Percentiles rank a stretch among this genome's conserved stretches.
These are phyloP conservation scores for Mortierella sp. DNA, from an alignment of 371 early-diverging fungal species.

Conservation along the genomic window DNA sequence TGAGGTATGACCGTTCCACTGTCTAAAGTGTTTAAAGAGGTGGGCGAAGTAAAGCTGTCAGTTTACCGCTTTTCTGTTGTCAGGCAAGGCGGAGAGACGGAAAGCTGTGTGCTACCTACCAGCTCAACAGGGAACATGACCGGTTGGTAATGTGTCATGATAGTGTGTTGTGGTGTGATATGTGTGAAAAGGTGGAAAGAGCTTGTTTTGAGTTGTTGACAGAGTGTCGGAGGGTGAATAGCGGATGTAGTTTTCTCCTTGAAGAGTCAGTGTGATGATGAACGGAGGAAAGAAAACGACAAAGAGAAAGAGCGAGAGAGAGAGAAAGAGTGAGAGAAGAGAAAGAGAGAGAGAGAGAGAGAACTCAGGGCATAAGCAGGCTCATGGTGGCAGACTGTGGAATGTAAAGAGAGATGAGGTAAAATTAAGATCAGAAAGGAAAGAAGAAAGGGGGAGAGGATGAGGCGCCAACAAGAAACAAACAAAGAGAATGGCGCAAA, in stretches of 20 bases:
- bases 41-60: not conserved
- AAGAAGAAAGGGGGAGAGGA: not conserved
- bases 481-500: not conserved
- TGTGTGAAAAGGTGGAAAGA: too few relatives aligned
- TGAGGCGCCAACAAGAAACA: not conserved
- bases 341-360: not conserved
- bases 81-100: not conserved
- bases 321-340: not conserved
- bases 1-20: constrained; percentile 71
- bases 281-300: not conserved
- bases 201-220: not conserved
- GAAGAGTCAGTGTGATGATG: not conserved
- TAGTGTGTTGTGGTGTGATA: not conserved
- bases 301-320: not conserved
- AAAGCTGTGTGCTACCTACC: constrained; percentile 38
- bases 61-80: not conserved
- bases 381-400: constrained; percentile 8
- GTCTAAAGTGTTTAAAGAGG: constrained; percentile 35
- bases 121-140: constrained; percentile 64
- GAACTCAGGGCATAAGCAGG: constrained; percentile 1
- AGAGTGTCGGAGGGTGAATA: not conserved
- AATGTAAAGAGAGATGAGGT: not conserved
- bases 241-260: not conserved
- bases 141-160: constrained; percentile 53
- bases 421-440: not conserved